A percentile compares a stretch with the other conserved stretches of the same genome.
phyloP scores from a whole-genome alignment of 1,284 basidiomycete species.

The Amylostereum areolatum region DNA sequence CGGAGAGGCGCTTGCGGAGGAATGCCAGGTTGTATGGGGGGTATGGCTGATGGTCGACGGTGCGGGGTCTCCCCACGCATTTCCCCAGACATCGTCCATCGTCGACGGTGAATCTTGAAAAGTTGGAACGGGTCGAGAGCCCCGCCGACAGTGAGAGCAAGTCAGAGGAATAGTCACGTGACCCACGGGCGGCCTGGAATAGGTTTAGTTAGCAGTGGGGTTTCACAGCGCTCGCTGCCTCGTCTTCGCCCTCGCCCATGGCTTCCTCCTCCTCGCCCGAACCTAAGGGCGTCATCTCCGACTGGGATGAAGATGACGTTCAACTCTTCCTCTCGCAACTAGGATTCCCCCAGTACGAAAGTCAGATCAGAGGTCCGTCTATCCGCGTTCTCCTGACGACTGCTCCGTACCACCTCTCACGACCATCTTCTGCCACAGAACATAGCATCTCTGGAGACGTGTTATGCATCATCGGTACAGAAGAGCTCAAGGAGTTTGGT shows the following conservation, averaged over 20 bases:
- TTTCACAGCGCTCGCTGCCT: neutral
- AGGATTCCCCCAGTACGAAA: slow-evolving; percentile 79
- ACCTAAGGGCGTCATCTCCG: slow-evolving; percentile 40
- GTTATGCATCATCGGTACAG: slow-evolving; percentile 75
- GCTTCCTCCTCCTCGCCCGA: slow-evolving; percentile 10
- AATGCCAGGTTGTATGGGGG: slow-evolving; percentile 10
- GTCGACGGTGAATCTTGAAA: slow-evolving; percentile 4
- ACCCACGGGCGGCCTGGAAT: neutral
- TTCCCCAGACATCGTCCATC: slow-evolving; percentile 68
- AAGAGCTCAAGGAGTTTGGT: slow-evolving; percentile 80
- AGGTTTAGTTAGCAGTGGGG: neutral
- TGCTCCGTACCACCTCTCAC: slow-evolving; percentile 5
- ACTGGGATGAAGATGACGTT: slow-evolving; percentile 83
- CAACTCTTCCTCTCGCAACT: slow-evolving; percentile 68
- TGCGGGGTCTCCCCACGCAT: slow-evolving; percentile 52
- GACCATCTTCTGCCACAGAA: slow-evolving; percentile 41
- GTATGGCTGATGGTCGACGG: slow-evolving; percentile 16
- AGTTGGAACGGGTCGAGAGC: neutral
- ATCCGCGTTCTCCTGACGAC: slow-evolving; percentile 11
- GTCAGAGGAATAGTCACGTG: neutral
- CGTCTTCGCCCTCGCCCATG: slow-evolving; percentile 6
- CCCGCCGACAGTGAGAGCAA: neutral
- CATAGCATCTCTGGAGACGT: slow-evolving; percentile 89
- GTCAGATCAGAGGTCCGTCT: slow-evolving; percentile 56
- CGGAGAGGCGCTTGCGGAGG: slow-evolving; percentile 8